Evolutionary conservation across 305 asterid species (phyloP).

Genomic region (Andrographis paniculata): DNA sequence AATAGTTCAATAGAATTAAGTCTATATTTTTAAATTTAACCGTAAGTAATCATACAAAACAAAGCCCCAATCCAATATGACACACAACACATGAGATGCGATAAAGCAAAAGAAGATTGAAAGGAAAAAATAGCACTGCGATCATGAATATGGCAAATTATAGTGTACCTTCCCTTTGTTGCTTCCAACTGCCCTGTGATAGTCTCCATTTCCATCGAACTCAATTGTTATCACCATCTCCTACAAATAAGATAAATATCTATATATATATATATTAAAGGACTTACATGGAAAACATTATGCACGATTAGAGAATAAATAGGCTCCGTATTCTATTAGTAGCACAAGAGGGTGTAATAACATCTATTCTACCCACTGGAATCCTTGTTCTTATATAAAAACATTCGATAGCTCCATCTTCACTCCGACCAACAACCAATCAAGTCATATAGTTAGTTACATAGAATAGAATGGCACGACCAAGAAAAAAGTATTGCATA

Average conservation of each 20-base stretch:
- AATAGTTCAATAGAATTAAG: too few relatives aligned
- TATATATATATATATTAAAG: neutral
- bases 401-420: slow-evolving; percentile 92
- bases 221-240: slow-evolving; percentile 92
- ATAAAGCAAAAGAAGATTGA: neutral
- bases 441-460: too few relatives aligned
- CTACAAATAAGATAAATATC: slow-evolving; percentile 17
- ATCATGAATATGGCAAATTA: too few relatives aligned
- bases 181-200: slow-evolving; percentile 86
- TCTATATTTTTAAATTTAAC: too few relatives aligned
- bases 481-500: slow-evolving; percentile 26
- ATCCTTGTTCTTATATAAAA: slow-evolving; percentile 79
- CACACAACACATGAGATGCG: too few relatives aligned
- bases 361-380: slow-evolving; percentile 77
- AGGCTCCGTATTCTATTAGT: slow-evolving; percentile 48
- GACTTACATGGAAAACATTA: neutral
- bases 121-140: slow-evolving; percentile 4
- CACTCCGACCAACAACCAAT: slow-evolving; percentile 86
- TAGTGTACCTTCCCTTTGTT: slow-evolving; percentile 83
- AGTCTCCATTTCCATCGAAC: slow-evolving; percentile 73
- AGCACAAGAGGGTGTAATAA: slow-evolving; percentile 50
- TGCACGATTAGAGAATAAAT: slow-evolving; percentile 5
- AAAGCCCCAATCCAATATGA: too few relatives aligned
- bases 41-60: too few relatives aligned
- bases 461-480: too few relatives aligned